Evolutionary conservation across 2,329 filamentous ascomycete species (phyloP).

Genomic region (Pseudocercospora pini-densiflorae): DNA sequence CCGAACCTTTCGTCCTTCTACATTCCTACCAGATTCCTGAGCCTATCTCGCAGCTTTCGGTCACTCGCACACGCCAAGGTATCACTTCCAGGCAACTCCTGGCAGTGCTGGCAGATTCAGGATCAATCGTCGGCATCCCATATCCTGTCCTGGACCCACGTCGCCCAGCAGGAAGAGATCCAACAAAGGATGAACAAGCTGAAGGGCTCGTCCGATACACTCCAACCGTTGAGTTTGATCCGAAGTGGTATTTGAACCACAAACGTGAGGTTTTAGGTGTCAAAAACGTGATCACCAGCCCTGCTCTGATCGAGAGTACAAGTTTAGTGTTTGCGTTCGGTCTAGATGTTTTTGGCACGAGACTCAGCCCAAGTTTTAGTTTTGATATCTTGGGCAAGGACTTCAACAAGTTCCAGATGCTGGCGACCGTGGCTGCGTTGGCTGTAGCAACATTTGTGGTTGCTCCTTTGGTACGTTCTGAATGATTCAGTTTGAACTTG

Average conservation of each 20-base stretch:
- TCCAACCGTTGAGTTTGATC: slow-evolving; percentile 81
- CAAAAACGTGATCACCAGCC: slow-evolving; percentile 71
- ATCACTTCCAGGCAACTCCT: slow-evolving; percentile 85
- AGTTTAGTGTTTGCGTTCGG: slow-evolving; percentile 88
- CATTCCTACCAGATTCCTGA: slow-evolving; percentile 82
- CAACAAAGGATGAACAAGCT: slow-evolving; percentile 76
- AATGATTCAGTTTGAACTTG: neutral
- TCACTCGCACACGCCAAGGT: slow-evolving; percentile 89
- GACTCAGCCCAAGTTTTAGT: slow-evolving; percentile 81
- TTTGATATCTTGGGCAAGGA: slow-evolving; percentile 94
- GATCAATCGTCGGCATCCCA: slow-evolving; percentile 79
- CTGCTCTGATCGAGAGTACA: slow-evolving; percentile 87
- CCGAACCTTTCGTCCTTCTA: slow-evolving; percentile 74
- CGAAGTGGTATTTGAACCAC: slow-evolving; percentile 79
- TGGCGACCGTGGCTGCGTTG: slow-evolving; percentile 82
- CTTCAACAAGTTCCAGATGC: slow-evolving; percentile 87
- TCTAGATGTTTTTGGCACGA: slow-evolving; percentile 83
- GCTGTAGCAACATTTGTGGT: slow-evolving; percentile 76
- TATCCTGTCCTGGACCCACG: slow-evolving; percentile 81
- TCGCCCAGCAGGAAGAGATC: slow-evolving; percentile 82
- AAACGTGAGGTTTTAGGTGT: slow-evolving; percentile 80
- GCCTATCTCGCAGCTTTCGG: slow-evolving; percentile 76
- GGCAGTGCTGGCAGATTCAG: slow-evolving; percentile 73
- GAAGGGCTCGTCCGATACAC: slow-evolving; percentile 81
- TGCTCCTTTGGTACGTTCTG: slow-evolving; percentile 76